Conservation (phyloP, 257 asterid species). For the Solanum paucissectum region DNA sequence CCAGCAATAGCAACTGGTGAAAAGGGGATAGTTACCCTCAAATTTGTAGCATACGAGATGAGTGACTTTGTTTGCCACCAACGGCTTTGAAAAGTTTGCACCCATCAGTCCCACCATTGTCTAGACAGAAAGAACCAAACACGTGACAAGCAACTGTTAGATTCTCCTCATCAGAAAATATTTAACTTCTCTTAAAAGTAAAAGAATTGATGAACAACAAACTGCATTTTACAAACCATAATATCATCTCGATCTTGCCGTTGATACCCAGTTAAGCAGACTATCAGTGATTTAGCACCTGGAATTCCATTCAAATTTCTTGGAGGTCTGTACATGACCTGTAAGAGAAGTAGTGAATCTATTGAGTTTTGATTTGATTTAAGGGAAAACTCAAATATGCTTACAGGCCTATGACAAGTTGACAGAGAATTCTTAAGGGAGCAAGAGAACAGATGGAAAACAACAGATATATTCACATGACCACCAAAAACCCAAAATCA, state of each 20-base stretch:
- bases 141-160: not conserved
- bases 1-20: not conserved
- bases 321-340: slow-evolving; percentile 71
- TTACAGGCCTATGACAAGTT: not conserved
- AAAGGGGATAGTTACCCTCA: slow-evolving; percentile 47
- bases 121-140: slow-evolving; percentile 22
- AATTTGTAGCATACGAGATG: slow-evolving; percentile 96
- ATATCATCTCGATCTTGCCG: slow-evolving; percentile 73
- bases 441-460: not conserved
- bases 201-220: not conserved
- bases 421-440: not conserved
- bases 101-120: slow-evolving; percentile 92
- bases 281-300: slow-evolving; percentile 58
- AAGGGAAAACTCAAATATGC: not conserved
- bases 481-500: not conserved
- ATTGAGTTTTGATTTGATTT: not conserved
- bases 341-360: slow-evolving; percentile 2
- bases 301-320: slow-evolving; percentile 76
- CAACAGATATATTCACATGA: not conserved
- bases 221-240: slow-evolving; percentile 37
- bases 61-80: slow-evolving; percentile 74
- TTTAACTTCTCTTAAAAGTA: not conserved
- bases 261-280: slow-evolving; percentile 90
- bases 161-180: not conserved
- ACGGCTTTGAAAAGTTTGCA: slow-evolving; percentile 77